Conservation (phyloP, 148 eudicot genomes). For the Vaccinium myrtillus region DNA sequence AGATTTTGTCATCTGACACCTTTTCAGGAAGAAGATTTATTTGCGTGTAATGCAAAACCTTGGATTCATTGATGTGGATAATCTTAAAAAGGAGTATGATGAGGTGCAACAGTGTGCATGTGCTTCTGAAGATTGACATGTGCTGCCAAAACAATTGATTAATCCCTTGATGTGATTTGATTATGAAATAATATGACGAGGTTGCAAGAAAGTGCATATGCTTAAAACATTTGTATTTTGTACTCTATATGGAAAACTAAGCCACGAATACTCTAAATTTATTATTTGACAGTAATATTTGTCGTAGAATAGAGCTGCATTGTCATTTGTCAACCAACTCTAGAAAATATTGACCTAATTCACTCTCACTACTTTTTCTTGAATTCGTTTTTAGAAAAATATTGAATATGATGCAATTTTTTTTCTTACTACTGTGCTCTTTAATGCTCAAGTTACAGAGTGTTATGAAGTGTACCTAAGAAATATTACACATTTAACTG, state of each 20-base stretch:
- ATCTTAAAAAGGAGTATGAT: background rate
- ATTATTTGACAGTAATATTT: background rate
- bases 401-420: background rate
- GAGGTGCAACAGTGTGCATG: background rate
- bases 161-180: background rate
- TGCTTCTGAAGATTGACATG: background rate
- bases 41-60: background rate
- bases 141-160: background rate
- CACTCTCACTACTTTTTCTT: background rate
- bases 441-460: background rate
- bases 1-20: background rate
- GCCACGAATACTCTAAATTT: background rate
- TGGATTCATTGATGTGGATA: background rate
- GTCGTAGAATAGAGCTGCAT: background rate
- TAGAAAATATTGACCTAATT: background rate
- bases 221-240: background rate
- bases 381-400: background rate
- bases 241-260: background rate
- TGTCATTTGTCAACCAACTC: background rate
- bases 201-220: background rate
- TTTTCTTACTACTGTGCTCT: background rate
- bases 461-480: background rate
- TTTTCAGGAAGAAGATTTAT: conserved; percentile 3
- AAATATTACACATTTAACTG: background rate
- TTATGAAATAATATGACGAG: background rate